A percentile compares a stretch with the other conserved stretches of the same genome.
These are phyloP conservation scores for Vitis hybrid DNA, from an alignment of 177 flowering plant species.

Conservation along the genomic window DNA sequence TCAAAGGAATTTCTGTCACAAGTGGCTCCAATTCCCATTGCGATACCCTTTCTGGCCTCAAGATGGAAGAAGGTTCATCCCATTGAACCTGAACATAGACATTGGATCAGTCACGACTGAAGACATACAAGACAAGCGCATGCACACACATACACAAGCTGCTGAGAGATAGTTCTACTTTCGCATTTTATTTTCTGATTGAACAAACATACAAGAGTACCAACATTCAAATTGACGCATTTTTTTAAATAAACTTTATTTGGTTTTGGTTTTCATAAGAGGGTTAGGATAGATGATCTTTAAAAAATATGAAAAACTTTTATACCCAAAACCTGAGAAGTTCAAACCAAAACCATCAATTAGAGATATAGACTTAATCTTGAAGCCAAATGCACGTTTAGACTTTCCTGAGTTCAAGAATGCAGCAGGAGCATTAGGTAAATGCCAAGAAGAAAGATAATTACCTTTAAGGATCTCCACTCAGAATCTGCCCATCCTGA, in stretches of 20 bases:
- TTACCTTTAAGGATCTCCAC: slow-evolving; percentile 6
- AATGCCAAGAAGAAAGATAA: neutral
- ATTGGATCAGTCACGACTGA: neutral
- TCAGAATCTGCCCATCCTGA: slow-evolving; percentile 6
- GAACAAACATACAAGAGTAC: no score
- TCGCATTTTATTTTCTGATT: neutral
- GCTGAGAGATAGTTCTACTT: neutral
- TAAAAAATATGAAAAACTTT: no score
- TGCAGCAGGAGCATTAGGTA: neutral
- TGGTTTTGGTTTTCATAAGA: no score
- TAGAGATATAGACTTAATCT: no score
- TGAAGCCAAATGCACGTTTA: neutral
- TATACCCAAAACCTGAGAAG: no score
- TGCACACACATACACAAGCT: neutral
- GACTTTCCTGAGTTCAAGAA: neutral
- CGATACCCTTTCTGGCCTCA: slow-evolving; percentile 5
- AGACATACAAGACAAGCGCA: neutral
- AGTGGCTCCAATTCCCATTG: slow-evolving; percentile 4
- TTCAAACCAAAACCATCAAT: neutral
- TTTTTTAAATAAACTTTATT: no score
- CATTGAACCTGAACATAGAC: neutral
- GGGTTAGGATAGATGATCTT: no score
- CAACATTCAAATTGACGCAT: no score
- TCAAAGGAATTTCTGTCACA: neutral
- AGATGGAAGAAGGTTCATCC: slow-evolving; percentile 3